A percentile compares a stretch with the other conserved stretches of the same genome.
Evolutionary conservation across 192 early-diverging fungal species (phyloP).

Genomic region (Umbelopsis sp.): DNA sequence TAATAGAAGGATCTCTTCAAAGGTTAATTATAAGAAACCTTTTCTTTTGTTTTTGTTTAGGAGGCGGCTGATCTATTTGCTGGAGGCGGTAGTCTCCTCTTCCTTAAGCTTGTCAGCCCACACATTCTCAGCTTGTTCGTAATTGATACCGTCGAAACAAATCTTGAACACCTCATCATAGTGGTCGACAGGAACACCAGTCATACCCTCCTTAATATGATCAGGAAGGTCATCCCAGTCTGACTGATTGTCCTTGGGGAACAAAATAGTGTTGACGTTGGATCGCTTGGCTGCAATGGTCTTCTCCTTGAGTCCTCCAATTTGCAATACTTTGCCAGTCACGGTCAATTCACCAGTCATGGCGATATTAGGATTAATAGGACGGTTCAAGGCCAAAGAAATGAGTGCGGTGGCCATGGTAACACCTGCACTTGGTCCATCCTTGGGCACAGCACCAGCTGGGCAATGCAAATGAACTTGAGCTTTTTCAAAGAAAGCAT

Average conservation of each 20-base stretch:
- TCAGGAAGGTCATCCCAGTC: slow-evolving; percentile 98
- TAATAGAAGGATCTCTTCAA: neutral
- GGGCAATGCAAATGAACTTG: slow-evolving; percentile 94
- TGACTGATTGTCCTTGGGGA: slow-evolving; percentile 84
- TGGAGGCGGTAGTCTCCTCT: slow-evolving; percentile 20
- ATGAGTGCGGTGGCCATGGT: slow-evolving; percentile 96
- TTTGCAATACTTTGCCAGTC: slow-evolving; percentile 96
- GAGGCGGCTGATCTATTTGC: neutral
- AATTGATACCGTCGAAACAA: slow-evolving; percentile 43
- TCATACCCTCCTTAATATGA: slow-evolving; percentile 89
- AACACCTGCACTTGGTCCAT: slow-evolving; percentile 94
- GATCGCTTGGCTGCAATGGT: slow-evolving; percentile 95
- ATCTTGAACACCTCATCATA: slow-evolving; percentile 75
- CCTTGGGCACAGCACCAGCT: slow-evolving; percentile 97
- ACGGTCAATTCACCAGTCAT: slow-evolving; percentile 99
- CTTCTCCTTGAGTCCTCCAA: slow-evolving; percentile 98
- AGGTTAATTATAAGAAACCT: neutral
- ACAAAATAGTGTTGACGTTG: slow-evolving; percentile 86
- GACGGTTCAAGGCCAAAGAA: slow-evolving; percentile 84
- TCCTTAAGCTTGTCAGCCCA: slow-evolving; percentile 36
- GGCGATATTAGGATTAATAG: slow-evolving; percentile 79
- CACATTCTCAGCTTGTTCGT: slow-evolving; percentile 32
- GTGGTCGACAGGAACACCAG: slow-evolving; percentile 79
- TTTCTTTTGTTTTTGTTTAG: neutral
- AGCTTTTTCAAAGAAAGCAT: slow-evolving; percentile 90